Conservation (phyloP, 768 basidiomycete species). For the Pisolithus sp. region DNA sequence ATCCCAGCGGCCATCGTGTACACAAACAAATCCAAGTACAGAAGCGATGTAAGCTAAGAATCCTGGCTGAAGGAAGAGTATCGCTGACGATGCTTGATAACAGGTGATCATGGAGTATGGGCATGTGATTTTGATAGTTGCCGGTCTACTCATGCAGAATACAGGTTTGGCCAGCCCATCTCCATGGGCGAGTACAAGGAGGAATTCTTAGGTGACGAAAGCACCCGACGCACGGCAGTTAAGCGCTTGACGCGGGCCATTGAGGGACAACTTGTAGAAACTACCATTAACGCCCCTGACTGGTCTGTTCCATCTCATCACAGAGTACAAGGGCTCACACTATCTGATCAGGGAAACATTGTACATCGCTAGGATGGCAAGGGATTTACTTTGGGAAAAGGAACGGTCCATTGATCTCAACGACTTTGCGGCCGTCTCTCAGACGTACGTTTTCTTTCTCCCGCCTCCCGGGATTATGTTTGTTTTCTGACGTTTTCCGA, state of each 20-base stretch:
- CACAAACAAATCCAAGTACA: conserved; percentile 92
- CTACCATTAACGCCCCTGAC: conserved; percentile 89
- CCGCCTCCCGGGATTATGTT: background rate
- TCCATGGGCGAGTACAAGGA: conserved; percentile 64
- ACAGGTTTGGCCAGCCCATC: conserved; percentile 81
- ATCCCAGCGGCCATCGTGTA: conserved; percentile 89
- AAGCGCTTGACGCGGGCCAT: conserved; percentile 79
- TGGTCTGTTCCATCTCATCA: conserved; percentile 56
- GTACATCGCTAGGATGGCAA: conserved; percentile 85
- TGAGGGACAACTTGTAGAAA: conserved; percentile 59
- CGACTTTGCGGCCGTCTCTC: conserved; percentile 79
- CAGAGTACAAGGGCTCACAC: conserved; percentile 11
- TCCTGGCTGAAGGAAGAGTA: conserved; percentile 9
- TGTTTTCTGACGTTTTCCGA: conserved; percentile 20
- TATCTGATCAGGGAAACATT: conserved; percentile 69
- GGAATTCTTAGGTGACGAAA: conserved; percentile 67
- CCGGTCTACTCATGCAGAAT: conserved; percentile 7
- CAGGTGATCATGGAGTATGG: conserved; percentile 73
- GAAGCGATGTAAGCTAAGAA: conserved; percentile 65
- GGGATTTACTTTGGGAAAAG: conserved; percentile 87
- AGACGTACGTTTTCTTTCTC: conserved; percentile 62
- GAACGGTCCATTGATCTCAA: conserved; percentile 71
- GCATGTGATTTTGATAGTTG: background rate
- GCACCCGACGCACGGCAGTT: conserved; percentile 68
- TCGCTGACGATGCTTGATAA: conserved; percentile 1